These are phyloP conservation scores for Haplosporangium gracile DNA, from an alignment of 192 early-diverging fungal genomes.

Conservation along the genomic window DNA sequence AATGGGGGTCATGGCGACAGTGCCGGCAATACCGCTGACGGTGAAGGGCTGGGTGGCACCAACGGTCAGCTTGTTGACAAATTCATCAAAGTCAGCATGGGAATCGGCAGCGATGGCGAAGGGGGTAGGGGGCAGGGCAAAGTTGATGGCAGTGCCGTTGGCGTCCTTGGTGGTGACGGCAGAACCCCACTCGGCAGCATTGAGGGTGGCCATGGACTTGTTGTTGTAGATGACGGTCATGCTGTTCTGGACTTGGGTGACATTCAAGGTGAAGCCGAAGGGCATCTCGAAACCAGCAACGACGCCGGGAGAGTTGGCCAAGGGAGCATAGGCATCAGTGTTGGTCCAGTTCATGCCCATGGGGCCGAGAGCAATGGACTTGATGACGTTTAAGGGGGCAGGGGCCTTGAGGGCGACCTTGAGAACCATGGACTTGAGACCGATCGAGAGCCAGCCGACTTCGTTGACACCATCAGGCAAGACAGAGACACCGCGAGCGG, in stretches of 20 bases:
- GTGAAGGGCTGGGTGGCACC: constrained; percentile 53
- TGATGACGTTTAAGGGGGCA: constrained; percentile 63
- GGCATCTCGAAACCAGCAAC: constrained; percentile 68
- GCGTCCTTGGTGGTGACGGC: constrained; percentile 57
- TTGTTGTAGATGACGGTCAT: constrained; percentile 61
- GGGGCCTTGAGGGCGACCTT: constrained; percentile 62
- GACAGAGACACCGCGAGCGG: constrained; percentile 64
- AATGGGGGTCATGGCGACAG: constrained; percentile 66
- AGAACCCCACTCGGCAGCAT: constrained; percentile 44
- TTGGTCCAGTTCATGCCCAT: constrained; percentile 67
- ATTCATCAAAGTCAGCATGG: constrained; percentile 65
- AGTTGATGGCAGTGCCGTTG: constrained; percentile 59
- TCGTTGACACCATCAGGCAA: constrained; percentile 63
- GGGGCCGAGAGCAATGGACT: constrained; percentile 62
- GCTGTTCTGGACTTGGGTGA: constrained; percentile 67
- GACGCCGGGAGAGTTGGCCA: constrained; percentile 60
- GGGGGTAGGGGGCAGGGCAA: constrained; percentile 62
- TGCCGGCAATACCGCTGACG: constrained; percentile 63
- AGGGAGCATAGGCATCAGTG: constrained; percentile 63
- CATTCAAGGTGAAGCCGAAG: constrained; percentile 72
- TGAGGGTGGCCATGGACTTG: constrained; percentile 45
- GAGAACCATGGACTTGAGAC: constrained; percentile 65
- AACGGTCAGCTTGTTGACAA: constrained; percentile 64
- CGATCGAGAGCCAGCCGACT: constrained; percentile 63
- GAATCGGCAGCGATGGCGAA: constrained; percentile 60